Evolutionary conservation across 768 basidiomycete genomes (phyloP), one percentile per base, ranked within the genome.

Genomic region (Pluteus cervinus): DNA sequence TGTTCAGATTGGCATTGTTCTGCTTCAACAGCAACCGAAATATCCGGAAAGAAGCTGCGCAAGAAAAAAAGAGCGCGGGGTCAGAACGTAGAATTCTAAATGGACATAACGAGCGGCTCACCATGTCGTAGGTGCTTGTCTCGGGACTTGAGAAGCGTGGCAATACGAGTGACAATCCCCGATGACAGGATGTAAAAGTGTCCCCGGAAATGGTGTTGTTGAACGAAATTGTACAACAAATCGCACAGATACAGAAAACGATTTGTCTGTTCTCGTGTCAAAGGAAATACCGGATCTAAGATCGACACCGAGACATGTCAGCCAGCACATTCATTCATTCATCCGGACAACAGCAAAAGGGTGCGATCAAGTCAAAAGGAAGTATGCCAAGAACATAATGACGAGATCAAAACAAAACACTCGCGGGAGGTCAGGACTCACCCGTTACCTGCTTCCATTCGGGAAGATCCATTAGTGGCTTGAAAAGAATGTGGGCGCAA

Each of bases 71-170:
- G 37, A 41, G 23, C 14, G 34, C 35, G 34, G 43, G 24, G 29
- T 12, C 4, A 25, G 21, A 35, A 38, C 15, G 29, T 23, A 37
- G 24, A 33, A 42, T n/a, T 24, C 24, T 26, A 22, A 24, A 23
- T 25, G 36, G 18, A 36, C 32, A 30, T 18, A 29, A 15, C 7
- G 6, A 7, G 23, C 6, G 33, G 66, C 86, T 45, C 51, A 94
- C 93, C 86, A 57, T 96, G 79, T 24, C 89, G 81, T 29, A 98
- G 71, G 54, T 96, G 88, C 57, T 98, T 98, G 56, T 96, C 91
- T 52, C 79, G 79, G 34, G 79, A 75, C 43, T 75, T 80, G 37
- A 98, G 70, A 29, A 99, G 64, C 7, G 79, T 75, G 26, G 85
- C 85, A 45, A 94, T 68, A 42, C 81, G 79, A 34, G 71, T 54